Evolutionary conservation across 495 filamentous ascomycete genomes (phyloP), one percentile per base, ranked within the genome.

Genomic region (Aspergillus ostianus): DNA sequence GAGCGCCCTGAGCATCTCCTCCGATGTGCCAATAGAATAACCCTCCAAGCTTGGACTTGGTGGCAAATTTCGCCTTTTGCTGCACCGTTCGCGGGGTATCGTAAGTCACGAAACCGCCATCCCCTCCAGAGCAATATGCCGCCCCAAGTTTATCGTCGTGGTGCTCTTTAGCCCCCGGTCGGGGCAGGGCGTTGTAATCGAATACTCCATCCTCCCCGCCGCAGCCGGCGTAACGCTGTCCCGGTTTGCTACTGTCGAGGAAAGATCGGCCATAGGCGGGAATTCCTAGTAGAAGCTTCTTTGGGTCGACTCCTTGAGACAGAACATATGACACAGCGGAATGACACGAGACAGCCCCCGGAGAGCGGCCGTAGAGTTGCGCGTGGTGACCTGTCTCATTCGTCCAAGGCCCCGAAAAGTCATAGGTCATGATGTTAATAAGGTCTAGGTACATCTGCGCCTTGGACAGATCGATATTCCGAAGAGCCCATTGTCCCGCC

Each of bases 11-110:
- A 5, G 82, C 81, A 73, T 97, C 92, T 3, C 84, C 89, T 19
- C 88, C 88, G n/a, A 90, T 91, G 55, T 89, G 89, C 92, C 91
- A 97, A 72, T 93, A 97, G 70, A 95, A 96, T 41, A 97, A 73
- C 0, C 92, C 92, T 17, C 88, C 92, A 0, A 97, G 81, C 21
- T 85, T 84, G 59, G 86, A 85, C 60, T 88, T 81, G 62, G 85
- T 91, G 68, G 87, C 92, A 66, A 86, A 94, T n/a, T 81, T 73
- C 2, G 90, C 92, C 72, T 97, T 97, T 71, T 88, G 84, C 71
- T 82, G 83, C n/a, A 95, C 91, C 13, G 90, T 93, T 20, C 86
- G 83, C 19, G 88, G 86, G 60, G 91, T 92, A 68, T 97, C 92
- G 70, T 95, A 96, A 7, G 84, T 90, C 27, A 96, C 85, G 65